Percentiles rank a stretch among this genome's conserved stretches.
These are phyloP conservation scores for Pulveroboletus sp. DNA, from an alignment of 1,284 basidiomycete species.

Conservation along the genomic window DNA sequence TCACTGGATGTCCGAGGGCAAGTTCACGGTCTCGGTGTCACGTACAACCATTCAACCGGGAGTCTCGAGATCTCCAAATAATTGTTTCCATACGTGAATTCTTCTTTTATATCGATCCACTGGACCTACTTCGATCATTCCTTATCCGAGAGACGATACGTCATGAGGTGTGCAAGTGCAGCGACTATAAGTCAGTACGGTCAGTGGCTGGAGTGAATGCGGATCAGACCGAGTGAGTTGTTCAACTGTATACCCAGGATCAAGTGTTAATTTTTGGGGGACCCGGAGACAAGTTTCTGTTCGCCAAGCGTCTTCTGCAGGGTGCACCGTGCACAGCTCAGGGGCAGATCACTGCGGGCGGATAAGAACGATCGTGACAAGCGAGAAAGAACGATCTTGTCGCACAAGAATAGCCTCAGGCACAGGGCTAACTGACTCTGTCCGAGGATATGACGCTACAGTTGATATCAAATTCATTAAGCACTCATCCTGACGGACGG, in stretches of 20 bases:
- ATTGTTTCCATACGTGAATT: not conserved
- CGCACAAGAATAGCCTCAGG: slow-evolving; percentile 1
- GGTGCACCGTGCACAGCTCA: not conserved
- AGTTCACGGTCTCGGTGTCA: not conserved
- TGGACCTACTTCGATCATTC: not conserved
- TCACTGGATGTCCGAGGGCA: not conserved
- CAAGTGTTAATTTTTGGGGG: not conserved
- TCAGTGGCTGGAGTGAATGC: not conserved
- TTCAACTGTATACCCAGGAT: not conserved
- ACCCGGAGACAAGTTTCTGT: not conserved
- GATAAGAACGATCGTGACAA: not conserved
- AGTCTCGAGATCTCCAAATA: not conserved
- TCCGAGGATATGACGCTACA: slow-evolving; percentile 6
- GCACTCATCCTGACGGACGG: not conserved
- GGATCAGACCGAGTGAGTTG: not conserved
- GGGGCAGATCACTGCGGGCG: slow-evolving; percentile 2
- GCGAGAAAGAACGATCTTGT: not conserved
- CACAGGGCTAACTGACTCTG: not conserved
- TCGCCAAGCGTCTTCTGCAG: not conserved
- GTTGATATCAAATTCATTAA: not conserved
- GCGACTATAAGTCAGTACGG: not conserved
- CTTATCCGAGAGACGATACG: not conserved
- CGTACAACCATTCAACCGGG: not conserved
- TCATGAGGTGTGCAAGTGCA: not conserved
- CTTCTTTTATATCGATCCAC: not conserved